A percentile compares a stretch with the other conserved stretches of the same genome.
phyloP scores from a whole-genome alignment of 2,329 filamentous ascomycete species.

The Escovopsis weberi region DNA sequence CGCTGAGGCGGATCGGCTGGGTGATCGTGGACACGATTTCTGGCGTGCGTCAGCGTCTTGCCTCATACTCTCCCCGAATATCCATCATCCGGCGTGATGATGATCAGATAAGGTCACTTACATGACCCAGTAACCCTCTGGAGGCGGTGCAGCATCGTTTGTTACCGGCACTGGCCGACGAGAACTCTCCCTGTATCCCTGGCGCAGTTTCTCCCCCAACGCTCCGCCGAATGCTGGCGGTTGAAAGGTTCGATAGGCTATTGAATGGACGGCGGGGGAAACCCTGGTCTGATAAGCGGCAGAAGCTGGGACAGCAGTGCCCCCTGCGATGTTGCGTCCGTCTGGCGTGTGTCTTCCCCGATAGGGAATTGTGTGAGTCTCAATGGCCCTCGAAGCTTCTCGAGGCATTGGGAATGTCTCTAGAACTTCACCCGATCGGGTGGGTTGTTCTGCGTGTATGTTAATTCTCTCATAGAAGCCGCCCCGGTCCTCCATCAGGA shows the following conservation, averaged over 20 bases:
- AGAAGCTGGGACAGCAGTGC: conserved; percentile 10
- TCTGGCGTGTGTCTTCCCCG: conserved; percentile 9
- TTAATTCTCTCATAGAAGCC: conserved; percentile 22
- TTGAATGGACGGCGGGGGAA: not conserved
- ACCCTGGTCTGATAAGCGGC: conserved; percentile 2
- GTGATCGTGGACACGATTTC: conserved; percentile 4
- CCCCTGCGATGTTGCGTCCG: conserved; percentile 7
- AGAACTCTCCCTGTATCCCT: conserved; percentile 4
- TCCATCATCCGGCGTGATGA: too few relatives aligned
- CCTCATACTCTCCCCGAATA: too few relatives aligned
- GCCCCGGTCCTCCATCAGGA: conserved; percentile 26
- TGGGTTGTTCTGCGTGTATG: not conserved
- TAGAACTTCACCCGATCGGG: not conserved
- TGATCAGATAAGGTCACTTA: conserved; percentile 6
- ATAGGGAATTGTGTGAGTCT: conserved; percentile 8
- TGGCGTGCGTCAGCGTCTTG: conserved; percentile 8
- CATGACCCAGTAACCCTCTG: conserved; percentile 12
- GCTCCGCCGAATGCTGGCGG: conserved; percentile 3
- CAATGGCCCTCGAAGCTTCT: not conserved
- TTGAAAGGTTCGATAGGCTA: not conserved
- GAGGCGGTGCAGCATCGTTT: conserved; percentile 4
- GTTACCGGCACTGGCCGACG: conserved; percentile 7
- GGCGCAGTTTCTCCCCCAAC: conserved; percentile 4
- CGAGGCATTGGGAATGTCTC: not conserved
- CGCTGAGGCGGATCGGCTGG: not conserved